phyloP scores from a whole-genome alignment of 2,329 filamentous ascomycete genomes.

The Ceratocystiopsis brevicomis region DNA sequence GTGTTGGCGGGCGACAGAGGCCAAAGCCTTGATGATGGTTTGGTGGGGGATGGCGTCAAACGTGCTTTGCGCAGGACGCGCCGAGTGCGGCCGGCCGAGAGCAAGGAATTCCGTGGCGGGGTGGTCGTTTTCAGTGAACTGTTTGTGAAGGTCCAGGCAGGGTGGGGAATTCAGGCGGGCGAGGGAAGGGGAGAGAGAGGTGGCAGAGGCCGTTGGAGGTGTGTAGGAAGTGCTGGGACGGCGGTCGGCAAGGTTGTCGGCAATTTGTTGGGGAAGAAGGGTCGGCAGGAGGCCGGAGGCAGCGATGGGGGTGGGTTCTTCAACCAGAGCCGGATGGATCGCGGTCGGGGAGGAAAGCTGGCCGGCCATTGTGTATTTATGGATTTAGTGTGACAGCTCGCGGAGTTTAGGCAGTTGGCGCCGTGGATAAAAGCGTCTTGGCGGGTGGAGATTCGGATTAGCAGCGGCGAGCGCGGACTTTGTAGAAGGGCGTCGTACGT shows the following conservation, averaged over 20 bases:
- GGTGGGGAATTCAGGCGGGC: slow-evolving; percentile 1
- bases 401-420: slow-evolving; percentile 1
- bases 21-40: slow-evolving; percentile 66
- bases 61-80: slow-evolving; percentile 21
- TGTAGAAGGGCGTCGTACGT: no score
- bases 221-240: slow-evolving; percentile 5
- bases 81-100: slow-evolving; percentile 6
- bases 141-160: slow-evolving; percentile 11
- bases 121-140: no score
- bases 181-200: not conserved
- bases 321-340: slow-evolving; percentile 29
- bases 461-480: no score
- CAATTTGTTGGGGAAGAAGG: not conserved
- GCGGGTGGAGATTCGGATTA: no score
- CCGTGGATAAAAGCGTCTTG: not conserved
- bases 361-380: slow-evolving; percentile 17
- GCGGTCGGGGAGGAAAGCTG: slow-evolving; percentile 25
- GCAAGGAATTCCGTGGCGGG: not conserved
- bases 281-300: slow-evolving; percentile 7
- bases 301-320: slow-evolving; percentile 5
- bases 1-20: slow-evolving; percentile 42
- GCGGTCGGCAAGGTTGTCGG: not conserved
- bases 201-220: not conserved
- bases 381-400: not conserved
- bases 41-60: slow-evolving; percentile 55